Conservation (phyloP, 2,329 filamentous ascomycete genomes). For the Claviceps africana region DNA sequence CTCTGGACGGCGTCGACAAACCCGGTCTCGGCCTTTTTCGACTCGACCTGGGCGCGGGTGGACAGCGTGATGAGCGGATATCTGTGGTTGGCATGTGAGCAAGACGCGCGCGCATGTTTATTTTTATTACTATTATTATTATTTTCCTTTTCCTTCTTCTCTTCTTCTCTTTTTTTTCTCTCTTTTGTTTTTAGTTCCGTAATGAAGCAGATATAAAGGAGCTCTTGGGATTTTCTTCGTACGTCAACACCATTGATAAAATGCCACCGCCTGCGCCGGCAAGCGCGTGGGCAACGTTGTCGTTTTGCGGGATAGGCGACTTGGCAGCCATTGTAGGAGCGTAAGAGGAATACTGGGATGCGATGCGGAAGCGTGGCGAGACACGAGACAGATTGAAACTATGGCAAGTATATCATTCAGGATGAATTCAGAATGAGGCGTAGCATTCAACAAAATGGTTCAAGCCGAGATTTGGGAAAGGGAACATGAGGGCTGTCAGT, state of each 20-base stretch:
- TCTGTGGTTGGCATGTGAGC: conserved; percentile 27
- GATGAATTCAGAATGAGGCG: background rate
- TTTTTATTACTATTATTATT: too few species aligned
- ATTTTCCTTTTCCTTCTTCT: background rate
- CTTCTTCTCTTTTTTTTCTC: background rate
- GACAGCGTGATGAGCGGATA: conserved; percentile 97
- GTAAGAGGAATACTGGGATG: background rate
- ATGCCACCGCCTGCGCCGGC: conserved; percentile 88
- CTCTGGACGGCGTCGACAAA: conserved; percentile 70
- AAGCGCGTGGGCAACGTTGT: conserved; percentile 92
- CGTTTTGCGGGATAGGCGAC: conserved; percentile 65
- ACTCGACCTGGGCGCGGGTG: conserved; percentile 94
- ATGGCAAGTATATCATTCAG: background rate
- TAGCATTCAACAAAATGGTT: background rate
- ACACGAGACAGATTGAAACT: background rate
- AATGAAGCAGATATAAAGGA: background rate
- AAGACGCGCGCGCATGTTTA: background rate
- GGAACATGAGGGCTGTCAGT: background rate
- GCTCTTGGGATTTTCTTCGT: conserved; percentile 12
- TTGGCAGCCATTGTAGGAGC: conserved; percentile 29
- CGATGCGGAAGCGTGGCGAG: background rate
- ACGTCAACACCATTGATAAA: conserved; percentile 91
- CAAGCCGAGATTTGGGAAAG: background rate
- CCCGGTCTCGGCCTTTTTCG: conserved; percentile 74
- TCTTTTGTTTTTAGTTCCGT: background rate